A percentile compares a stretch with the other conserved stretches of the same genome.
phyloP scores from a whole-genome alignment of 169 alveolate genomes.

The Ichthyophthirius multifiliis region DNA sequence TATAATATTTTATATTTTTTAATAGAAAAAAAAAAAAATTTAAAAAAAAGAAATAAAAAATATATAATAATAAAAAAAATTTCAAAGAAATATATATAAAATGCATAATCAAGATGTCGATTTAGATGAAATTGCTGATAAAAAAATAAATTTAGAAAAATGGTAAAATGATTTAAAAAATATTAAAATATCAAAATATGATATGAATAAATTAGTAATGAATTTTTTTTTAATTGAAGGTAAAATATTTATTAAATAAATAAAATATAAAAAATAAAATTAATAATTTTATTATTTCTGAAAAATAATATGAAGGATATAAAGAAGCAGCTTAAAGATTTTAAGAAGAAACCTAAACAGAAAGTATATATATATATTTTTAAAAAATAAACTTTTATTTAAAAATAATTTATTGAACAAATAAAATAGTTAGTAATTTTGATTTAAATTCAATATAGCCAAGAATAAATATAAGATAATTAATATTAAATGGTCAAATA shows the following conservation, averaged over 20 bases:
- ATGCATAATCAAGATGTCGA: too few relatives aligned
- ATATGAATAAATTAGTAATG: conserved; percentile 3
- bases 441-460: neutral
- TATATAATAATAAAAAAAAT: too few relatives aligned
- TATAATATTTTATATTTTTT: too few relatives aligned
- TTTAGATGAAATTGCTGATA: too few relatives aligned
- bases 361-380: neutral
- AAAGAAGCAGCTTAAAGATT: neutral
- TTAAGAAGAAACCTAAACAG: neutral
- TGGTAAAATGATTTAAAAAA: conserved; percentile 2
- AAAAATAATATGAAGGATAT: neutral
- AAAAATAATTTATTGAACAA: neutral
- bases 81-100: too few relatives aligned
- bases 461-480: neutral
- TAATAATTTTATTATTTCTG: too few relatives aligned
- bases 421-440: neutral
- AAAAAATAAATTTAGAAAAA: neutral
- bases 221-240: conserved; percentile 5
- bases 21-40: too few relatives aligned
- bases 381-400: neutral
- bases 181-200: neutral
- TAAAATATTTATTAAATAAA: neutral
- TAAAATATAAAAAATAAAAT: neutral
- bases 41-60: too few relatives aligned
- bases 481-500: neutral